A percentile compares a stretch with the other conserved stretches of the same genome.
Evolutionary conservation across 1,284 basidiomycete genomes (phyloP).

Genomic region (Chalciporus sp.): DNA sequence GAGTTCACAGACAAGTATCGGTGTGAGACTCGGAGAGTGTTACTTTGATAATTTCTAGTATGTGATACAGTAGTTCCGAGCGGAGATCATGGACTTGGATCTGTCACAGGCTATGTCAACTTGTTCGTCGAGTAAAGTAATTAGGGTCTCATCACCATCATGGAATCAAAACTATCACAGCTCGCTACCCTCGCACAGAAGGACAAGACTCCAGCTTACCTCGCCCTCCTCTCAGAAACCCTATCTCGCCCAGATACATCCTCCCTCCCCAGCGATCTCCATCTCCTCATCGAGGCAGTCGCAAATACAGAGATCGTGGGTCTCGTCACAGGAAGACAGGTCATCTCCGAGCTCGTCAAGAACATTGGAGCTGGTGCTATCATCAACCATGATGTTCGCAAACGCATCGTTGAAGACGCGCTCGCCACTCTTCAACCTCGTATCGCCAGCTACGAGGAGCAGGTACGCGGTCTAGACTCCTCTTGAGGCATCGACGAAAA

Average conservation of each 20-base stretch:
- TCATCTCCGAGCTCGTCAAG: conserved; percentile 80
- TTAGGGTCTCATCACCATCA: conserved; percentile 25
- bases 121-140: no score
- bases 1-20: no score
- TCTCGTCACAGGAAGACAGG: conserved; percentile 83
- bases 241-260: conserved; percentile 52
- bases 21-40: no score
- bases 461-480: conserved; percentile 57
- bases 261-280: conserved; percentile 55
- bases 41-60: no score
- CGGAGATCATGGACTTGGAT: no score
- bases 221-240: conserved; percentile 57
- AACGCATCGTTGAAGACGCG: conserved; percentile 72
- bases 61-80: no score
- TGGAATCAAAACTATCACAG: conserved; percentile 69
- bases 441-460: conserved; percentile 90
- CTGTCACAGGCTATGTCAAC: no score
- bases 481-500: conserved; percentile 10
- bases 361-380: conserved; percentile 58
- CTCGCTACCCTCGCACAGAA: conserved; percentile 72
- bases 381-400: conserved; percentile 58
- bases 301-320: conserved; percentile 79
- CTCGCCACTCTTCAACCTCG: conserved; percentile 74
- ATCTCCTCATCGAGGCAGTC: conserved; percentile 71
- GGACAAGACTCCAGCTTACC: conserved; percentile 80